phyloP scores from a whole-genome alignment of 2,329 filamentous ascomycete genomes.

The Talaromyces islandicus region DNA sequence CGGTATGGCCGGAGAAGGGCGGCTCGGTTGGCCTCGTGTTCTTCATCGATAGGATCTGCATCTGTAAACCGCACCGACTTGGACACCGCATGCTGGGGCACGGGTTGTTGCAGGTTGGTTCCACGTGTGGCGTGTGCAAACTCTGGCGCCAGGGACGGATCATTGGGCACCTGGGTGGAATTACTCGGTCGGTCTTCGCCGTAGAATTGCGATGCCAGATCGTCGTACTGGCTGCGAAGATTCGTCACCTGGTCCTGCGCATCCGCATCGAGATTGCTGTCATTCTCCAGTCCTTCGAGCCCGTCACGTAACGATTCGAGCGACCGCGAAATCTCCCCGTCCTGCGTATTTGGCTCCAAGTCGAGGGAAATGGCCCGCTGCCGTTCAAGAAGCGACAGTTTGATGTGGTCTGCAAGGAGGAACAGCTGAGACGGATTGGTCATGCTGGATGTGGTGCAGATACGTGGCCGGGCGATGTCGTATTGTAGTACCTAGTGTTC shows the following conservation, averaged over 20 bases:
- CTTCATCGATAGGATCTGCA: constrained; percentile 40
- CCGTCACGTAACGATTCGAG: constrained; percentile 81
- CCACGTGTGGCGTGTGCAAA: constrained; percentile 55
- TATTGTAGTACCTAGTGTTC: not conserved
- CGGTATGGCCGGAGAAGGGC: constrained; percentile 56
- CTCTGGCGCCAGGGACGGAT: constrained; percentile 55
- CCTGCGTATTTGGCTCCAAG: constrained; percentile 72
- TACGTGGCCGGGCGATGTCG: not conserved
- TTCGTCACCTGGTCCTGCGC: constrained; percentile 61
- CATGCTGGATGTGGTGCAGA: constrained; percentile 23
- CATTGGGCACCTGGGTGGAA: constrained; percentile 55
- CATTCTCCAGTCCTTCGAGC: constrained; percentile 58
- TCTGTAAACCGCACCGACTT: constrained; percentile 89
- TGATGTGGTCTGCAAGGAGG: constrained; percentile 92
- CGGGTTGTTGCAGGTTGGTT: constrained; percentile 34
- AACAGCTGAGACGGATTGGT: constrained; percentile 68
- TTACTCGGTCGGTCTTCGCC: constrained; percentile 54
- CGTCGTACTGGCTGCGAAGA: constrained; percentile 67
- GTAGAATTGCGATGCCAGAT: constrained; percentile 75
- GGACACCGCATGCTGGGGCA: constrained; percentile 40
- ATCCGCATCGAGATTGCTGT: constrained; percentile 48
- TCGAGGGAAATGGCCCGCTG: constrained; percentile 78
- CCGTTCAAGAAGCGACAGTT: constrained; percentile 87
- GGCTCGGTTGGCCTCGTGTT: constrained; percentile 50
- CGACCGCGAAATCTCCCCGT: constrained; percentile 82